Percentiles rank a stretch among this genome's conserved stretches.
Evolutionary conservation across 257 asterid genomes (phyloP).

Genomic region (Solanum sparsipilum): DNA sequence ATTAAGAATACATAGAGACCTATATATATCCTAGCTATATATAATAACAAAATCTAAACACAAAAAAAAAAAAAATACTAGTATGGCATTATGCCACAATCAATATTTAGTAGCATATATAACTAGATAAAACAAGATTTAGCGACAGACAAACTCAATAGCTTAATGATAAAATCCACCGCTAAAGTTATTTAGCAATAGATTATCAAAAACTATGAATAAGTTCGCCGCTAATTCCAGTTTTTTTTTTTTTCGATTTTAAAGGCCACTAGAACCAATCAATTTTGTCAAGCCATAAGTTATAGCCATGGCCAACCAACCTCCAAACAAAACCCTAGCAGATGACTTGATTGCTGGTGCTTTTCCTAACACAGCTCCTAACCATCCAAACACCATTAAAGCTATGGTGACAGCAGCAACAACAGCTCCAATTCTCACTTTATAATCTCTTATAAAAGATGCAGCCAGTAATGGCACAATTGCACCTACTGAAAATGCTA

Average conservation of each 20-base stretch:
- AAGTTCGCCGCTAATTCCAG: neutral
- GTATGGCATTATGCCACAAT: neutral
- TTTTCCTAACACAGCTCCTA: slow-evolving; percentile 60
- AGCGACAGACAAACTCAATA: neutral
- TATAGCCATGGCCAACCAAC: slow-evolving; percentile 83
- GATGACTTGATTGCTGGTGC: slow-evolving; percentile 46
- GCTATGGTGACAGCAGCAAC: slow-evolving; percentile 51
- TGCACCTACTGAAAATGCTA: slow-evolving; percentile 61
- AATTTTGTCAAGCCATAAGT: slow-evolving; percentile 74
- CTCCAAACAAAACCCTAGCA: slow-evolving; percentile 63
- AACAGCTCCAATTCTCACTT: slow-evolving; percentile 47
- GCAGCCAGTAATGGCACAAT: slow-evolving; percentile 77
- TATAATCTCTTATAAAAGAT: slow-evolving; percentile 48
- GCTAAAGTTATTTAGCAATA: neutral
- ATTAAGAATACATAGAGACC: neutral
- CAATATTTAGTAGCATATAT: neutral
- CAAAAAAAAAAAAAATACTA: neutral
- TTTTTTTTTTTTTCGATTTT: neutral
- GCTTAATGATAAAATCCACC: neutral
- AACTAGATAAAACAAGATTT: neutral
- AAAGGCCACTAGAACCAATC: slow-evolving; percentile 50
- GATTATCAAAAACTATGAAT: neutral
- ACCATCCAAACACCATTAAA: slow-evolving; percentile 56
- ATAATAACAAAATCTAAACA: neutral
- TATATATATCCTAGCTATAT: neutral